Evolutionary conservation across 805 yeast species (phyloP), one percentile per base, ranked within the genome.

Genomic region (Metschnikowia arizonensis): DNA sequence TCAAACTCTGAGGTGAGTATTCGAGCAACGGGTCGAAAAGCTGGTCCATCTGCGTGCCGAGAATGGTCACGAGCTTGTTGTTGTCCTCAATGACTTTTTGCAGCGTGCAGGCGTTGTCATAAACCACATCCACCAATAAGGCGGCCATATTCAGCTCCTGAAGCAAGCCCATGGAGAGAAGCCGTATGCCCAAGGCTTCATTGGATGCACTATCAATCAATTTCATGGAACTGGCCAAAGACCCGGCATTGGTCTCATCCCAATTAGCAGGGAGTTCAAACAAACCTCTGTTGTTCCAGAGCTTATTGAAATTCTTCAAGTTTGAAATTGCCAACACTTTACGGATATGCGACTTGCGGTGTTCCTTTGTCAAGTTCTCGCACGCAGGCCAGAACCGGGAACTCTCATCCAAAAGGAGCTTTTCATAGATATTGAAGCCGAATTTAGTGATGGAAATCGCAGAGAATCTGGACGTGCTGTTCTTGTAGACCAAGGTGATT

Each of bases 1-100:
- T 91, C 31, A 95, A 79, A 25, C 83, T 80, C 62, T 91, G 97
- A 0, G 97, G 98, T 0, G 95, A 86, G 61, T 91, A 91, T 63
- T 90, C 97, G 4, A 87, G 75, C 44, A 89, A 65, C 0, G 97
- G 96, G 57, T 91, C 95, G 63, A 91, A 91, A 31, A 91, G 65
- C 54, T 85, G 91, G 52, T 90, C 97, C 33, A 88, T 66, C 62
- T 90, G 97, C 33, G 82, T 83, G 1, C 98, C 98, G 5, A 91
- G 65, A 29, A 84, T 61, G 49, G 75, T 83, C 0, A 89, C 97
- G 17, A 91, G 61, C 47, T 74, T 79, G 58, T 90, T 89, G 62
- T 90, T 91, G 12, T 76, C 68, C 37, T 85, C 87, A 2, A 75
- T 71, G 2, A 55, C 59, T 41, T 72, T 76, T 9, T 48, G 42